phyloP scores from a whole-genome alignment of 2,329 filamentous ascomycete species.

The Aspergillus chevalieri region DNA sequence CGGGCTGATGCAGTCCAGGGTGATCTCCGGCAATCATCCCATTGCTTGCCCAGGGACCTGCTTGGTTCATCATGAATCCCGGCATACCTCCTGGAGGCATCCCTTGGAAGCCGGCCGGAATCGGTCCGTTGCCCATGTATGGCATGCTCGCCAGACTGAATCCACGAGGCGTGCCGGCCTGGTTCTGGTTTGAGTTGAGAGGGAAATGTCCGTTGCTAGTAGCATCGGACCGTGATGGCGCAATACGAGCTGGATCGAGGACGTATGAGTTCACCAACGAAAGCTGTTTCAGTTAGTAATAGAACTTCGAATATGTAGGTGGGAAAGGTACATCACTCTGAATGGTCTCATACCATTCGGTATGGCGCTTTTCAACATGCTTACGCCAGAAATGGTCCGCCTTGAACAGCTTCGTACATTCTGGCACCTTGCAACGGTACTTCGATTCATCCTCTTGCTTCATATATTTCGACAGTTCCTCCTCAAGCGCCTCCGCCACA shows the following conservation, averaged over 20 bases:
- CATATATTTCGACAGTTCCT: conserved; percentile 79
- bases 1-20: conserved; percentile 46
- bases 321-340: conserved; percentile 67
- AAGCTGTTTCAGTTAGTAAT: conserved; percentile 54
- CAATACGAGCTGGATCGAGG: conserved; percentile 88
- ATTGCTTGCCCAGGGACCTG: conserved; percentile 24
- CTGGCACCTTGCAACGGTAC: conserved; percentile 91
- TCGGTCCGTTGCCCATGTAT: conserved; percentile 46
- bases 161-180: conserved; percentile 78
- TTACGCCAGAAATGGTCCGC: conserved; percentile 96
- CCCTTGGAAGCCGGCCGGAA: conserved; percentile 28
- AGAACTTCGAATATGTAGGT: neutral
- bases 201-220: conserved; percentile 96
- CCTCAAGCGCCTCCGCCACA: conserved; percentile 76
- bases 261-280: conserved; percentile 91
- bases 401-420: conserved; percentile 96
- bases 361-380: conserved; percentile 92
- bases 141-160: conserved; percentile 75
- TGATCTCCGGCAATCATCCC: conserved; percentile 36
- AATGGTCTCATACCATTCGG: conserved; percentile 75
- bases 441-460: conserved; percentile 98
- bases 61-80: conserved; percentile 26
- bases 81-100: conserved; percentile 26
- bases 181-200: conserved; percentile 65
- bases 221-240: conserved; percentile 83